Base-by-base conservation (phyloP, 2,329 filamentous ascomycete genomes). In the Remersonia thermophila region DNA sequence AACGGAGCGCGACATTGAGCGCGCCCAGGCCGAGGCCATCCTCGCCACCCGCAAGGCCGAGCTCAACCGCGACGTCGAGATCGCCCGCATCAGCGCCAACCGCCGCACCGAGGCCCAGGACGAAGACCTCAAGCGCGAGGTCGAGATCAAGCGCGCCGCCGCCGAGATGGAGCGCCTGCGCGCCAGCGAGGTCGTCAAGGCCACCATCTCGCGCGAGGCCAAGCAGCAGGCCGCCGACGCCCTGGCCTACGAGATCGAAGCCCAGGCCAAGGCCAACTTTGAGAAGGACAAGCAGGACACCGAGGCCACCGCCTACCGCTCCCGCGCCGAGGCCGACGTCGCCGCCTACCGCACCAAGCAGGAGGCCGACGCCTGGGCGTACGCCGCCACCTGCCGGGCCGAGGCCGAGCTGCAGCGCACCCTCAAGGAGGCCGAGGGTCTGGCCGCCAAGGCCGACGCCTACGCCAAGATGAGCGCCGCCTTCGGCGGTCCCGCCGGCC, bases 1-100 rank as follows among this genome's bases (percentile, higher is more conserved):
- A 63, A 91, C 84, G 0, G 77, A 89, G 54, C 77, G 83, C 33
- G 85, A 89, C 53, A 78, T 80, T 31, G 83, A 91, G 60, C 83
- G 84, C 43, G 81, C 83, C 2, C 61, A 71, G 32, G 85, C 85
- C 30, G 83, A 91, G 53, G 81, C 83, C 9, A 76, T 77, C 37
- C 71, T 93, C 36, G 72, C 76, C 27, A 83, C 79, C 13, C 70
- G 75, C 47, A 77, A 86, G 58, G 80, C 83, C 2, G 69, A 71
- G 35, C 77, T 91, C 40, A 70, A 75, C 46, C 73, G 80, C 26
- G 79, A 84, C 44, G 76, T 91, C 33, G 76, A 84, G 33, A 74
- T 93, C 37, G 76, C 80, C 18, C 74, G 79, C 33, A 83, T 93
- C 53, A 67, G 77, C 40, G 83, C 85, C 0, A 65, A 71, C 45